Evolutionary conservation across 371 early-diverging fungal genomes (phyloP), one percentile per base, ranked within the genome.

Genomic region (Mucor saturninus): DNA sequence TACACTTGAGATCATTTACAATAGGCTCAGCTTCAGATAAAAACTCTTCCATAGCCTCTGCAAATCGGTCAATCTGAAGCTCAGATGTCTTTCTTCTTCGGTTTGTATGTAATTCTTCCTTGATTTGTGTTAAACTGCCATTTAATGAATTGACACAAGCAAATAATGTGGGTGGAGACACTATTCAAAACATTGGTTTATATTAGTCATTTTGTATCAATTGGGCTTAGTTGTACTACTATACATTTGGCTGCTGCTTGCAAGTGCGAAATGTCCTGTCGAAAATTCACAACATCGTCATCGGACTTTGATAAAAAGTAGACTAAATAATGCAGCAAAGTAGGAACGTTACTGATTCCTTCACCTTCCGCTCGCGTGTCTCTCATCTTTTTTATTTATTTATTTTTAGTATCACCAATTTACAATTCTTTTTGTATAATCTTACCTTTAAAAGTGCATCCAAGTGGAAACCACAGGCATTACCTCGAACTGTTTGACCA

Each of bases 391-490:
- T 46, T 46, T 15, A 21, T 46, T 46, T 46, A 1, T 21, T n/a
- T 21, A 21, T 14, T 45, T 35, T 15, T 37, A 4, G 7, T 37
- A 5, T 2, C 11, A 11, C 21, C 26, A 54, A n/a, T 8, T 14
- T 15, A 48, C 26, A 48, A 3, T 54, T 5, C 7, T 40, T 40
- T 54, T 15, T 9, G 1, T 21, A 21, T 21, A 21, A 21, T 21
- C 26, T 66, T 72, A 87, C 87, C 79, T 86, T 86, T 21, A 89
- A 72, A 8, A 94, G 65, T 0, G 88, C 86, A 42, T 91, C 89
- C 21, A 95, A 62, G 55, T 84, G 81, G 70, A 92, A 95, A 0
- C 94, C 94, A 64, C 79, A 80, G 2, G 95, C 94, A 68, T 91
- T 87, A 14, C 95, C 95, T 28, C 95, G 85, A 70, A 89, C 88